Base-by-base conservation (phyloP, 1,284 basidiomycete genomes). In the Trametes polyzona region DNA sequence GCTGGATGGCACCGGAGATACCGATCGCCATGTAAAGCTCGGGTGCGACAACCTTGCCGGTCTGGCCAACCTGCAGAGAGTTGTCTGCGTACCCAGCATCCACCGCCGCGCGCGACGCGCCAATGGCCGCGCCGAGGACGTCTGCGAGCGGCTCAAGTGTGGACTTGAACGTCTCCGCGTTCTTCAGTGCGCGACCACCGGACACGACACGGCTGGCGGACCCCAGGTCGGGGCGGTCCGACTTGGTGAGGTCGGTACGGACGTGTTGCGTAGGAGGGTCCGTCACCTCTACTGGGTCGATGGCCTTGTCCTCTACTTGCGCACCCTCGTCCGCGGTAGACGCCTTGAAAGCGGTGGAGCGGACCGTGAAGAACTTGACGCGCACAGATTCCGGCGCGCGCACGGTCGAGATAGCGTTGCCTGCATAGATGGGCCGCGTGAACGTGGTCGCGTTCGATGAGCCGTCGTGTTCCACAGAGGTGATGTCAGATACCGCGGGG, bases 11-110 rank as follows among this genome's bases (percentile, higher is more conserved):
- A 41, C 97, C 97, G 27, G 94, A 97, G 69, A 99, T 99, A 61
- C 97, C 97, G 47, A 99, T 75, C 14, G 97, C 97, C 71, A 99
- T 83, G 76, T 99, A 99, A 55, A 99, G 79, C 74, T 98, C 93
- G 0, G 96, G 96, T 5, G 93, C 93, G 41, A 96, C 93, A 36
- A 95, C 88, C 77, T 99, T 99, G 58, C 97, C 97, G 0, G 97
- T 99, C 80, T 99, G 97, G 33, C 97, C 97, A 27, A 99, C 97
- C 78, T 99, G 97, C 56, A 98, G 74, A 7, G 94, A 96, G 76
- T 99, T 99, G 76, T 99, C 97, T 47, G 95, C 95, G 69, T 99
- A 99, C 1, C 97, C 96, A 37, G 95, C 94, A 74, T 99, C 97
- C 33, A 99, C 97, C 12, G 97, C 97, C 9, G 97, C 97, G 62